phyloP scores from a whole-genome alignment of 805 yeast species.

The Lachancea cidri region DNA sequence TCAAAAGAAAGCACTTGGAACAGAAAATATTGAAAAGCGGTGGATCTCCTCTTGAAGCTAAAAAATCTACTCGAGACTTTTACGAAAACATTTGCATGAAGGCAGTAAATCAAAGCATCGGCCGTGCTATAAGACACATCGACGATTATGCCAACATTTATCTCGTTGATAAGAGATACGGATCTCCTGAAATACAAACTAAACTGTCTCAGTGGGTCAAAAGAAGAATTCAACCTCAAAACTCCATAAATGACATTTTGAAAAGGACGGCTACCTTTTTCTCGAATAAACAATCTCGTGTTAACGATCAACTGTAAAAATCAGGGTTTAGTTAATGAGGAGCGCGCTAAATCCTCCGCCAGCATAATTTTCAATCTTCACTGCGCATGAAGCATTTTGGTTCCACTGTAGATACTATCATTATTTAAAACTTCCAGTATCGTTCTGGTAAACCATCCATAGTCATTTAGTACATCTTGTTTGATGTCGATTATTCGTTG shows the following conservation, averaged over 20 bases:
- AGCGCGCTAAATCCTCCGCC: neutral
- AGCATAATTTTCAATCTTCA: neutral
- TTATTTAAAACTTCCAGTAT: slow-evolving; percentile 21
- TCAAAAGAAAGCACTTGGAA: slow-evolving; percentile 64
- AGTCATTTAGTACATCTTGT: slow-evolving; percentile 24
- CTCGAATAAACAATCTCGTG: too few species aligned
- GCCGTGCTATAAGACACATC: slow-evolving; percentile 82
- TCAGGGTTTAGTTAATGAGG: too few species aligned
- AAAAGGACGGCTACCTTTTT: slow-evolving; percentile 23
- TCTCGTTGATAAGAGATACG: slow-evolving; percentile 63
- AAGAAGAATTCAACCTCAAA: slow-evolving; percentile 32
- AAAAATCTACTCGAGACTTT: slow-evolving; percentile 45
- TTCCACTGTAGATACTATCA: slow-evolving; percentile 28
- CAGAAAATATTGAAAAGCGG: slow-evolving; percentile 44
- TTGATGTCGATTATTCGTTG: slow-evolving; percentile 28
- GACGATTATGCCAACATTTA: slow-evolving; percentile 75
- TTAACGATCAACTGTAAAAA: too few species aligned
- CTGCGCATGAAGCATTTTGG: slow-evolving; percentile 13
- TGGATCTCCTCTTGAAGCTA: slow-evolving; percentile 42
- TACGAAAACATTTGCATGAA: slow-evolving; percentile 87
- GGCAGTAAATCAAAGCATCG: slow-evolving; percentile 87
- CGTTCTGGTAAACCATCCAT: slow-evolving; percentile 33
- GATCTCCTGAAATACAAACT: slow-evolving; percentile 38
- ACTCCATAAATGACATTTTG: slow-evolving; percentile 16
- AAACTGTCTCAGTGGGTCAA: slow-evolving; percentile 76